Percentiles rank a stretch among this genome's conserved stretches.
Conservation (phyloP, 2,329 filamentous ascomycete species). For the Colletotrichum australisinense region DNA sequence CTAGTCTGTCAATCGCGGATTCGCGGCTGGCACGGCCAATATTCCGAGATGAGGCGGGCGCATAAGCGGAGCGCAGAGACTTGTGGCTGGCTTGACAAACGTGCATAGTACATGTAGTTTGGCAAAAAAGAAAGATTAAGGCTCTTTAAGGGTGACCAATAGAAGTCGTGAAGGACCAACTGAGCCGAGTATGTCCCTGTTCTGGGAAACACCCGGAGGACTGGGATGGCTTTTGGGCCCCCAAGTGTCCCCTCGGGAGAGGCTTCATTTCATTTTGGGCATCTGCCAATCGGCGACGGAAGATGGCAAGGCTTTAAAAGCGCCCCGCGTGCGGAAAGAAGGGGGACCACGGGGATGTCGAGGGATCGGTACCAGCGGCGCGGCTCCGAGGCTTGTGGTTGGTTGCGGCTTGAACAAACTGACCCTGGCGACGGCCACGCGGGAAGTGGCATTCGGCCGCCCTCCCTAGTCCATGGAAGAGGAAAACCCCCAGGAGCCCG, state of each 20-base stretch:
- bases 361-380: constrained; percentile 17
- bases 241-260: background rate
- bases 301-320: background rate
- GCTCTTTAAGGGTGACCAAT: background rate
- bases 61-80: background rate
- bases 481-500: background rate
- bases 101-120: background rate
- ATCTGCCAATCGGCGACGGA: constrained; percentile 6
- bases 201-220: background rate
- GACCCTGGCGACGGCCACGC: constrained; percentile 20
- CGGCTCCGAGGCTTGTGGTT: constrained; percentile 18
- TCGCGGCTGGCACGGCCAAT: background rate
- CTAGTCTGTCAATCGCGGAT: background rate
- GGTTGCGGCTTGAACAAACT: background rate
- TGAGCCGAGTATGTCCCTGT: background rate
- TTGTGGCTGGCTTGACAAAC: background rate
- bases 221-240: background rate
- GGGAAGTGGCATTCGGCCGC: constrained; percentile 13
- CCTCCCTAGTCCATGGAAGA: background rate
- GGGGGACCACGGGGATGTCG: background rate
- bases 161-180: background rate
- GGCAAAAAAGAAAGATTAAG: constrained; percentile 4
- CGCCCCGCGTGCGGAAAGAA: background rate
- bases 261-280: constrained; percentile 20
- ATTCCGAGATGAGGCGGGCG: background rate